These are phyloP conservation scores for Cercospora zeina DNA, from an alignment of 2,329 filamentous ascomycete species.

Conservation along the genomic window DNA sequence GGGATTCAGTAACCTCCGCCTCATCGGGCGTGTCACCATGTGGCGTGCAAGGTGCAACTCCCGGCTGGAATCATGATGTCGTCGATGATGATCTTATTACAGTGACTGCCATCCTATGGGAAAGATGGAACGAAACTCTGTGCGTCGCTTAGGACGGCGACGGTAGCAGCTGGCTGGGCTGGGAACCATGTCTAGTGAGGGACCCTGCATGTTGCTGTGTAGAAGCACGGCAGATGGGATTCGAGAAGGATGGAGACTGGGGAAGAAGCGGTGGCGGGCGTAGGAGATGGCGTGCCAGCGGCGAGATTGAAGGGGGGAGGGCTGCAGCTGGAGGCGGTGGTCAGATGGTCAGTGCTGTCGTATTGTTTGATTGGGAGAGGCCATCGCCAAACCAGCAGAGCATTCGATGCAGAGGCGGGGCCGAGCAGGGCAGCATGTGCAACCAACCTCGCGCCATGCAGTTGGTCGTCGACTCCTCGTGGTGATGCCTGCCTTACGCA, in stretches of 20 bases:
- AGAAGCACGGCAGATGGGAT: neutral
- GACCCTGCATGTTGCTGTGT: neutral
- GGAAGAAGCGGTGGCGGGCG: neutral
- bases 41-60: neutral
- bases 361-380: neutral
- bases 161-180: neutral
- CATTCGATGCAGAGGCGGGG: constrained; percentile 1
- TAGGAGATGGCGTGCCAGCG: neutral
- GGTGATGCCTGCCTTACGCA: constrained; percentile 1
- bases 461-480: neutral
- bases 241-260: neutral
- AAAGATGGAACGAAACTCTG: neutral
- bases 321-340: neutral
- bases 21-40: neutral
- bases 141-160: neutral
- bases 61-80: constrained; percentile 1
- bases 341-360: neutral
- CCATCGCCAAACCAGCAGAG: too few species aligned
- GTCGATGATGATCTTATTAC: neutral
- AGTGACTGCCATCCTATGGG: neutral
- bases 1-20: neutral
- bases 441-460: neutral
- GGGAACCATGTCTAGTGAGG: neutral
- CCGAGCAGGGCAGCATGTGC: neutral
- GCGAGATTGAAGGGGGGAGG: neutral